Evolutionary conservation across 1,284 basidiomycete species (phyloP).

Genomic region (Ustilago shanxiensis): DNA sequence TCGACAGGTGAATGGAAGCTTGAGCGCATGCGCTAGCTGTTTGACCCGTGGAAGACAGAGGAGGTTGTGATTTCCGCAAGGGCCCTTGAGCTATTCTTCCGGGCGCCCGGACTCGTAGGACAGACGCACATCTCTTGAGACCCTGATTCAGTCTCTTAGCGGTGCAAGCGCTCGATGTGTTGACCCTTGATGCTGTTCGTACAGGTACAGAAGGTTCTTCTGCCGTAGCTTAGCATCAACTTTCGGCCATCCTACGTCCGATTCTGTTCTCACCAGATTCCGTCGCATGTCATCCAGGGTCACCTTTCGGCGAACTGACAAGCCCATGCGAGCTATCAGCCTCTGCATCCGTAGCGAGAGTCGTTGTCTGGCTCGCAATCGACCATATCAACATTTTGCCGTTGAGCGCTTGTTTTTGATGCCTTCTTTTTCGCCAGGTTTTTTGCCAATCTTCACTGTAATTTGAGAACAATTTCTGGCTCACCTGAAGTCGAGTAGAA

Average conservation of each 20-base stretch:
- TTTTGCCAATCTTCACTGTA: neutral
- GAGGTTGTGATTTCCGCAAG: neutral
- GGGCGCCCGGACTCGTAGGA: too few species aligned
- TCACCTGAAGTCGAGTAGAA: too few species aligned
- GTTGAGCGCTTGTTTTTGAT: neutral
- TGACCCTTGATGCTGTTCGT: neutral
- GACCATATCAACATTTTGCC: neutral
- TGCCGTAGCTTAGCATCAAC: neutral
- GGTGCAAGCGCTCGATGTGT: neutral
- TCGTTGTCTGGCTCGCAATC: too few species aligned
- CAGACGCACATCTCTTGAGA: too few species aligned
- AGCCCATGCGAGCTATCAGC: neutral
- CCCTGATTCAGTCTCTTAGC: too few species aligned
- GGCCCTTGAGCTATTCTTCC: too few species aligned
- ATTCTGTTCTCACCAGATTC: neutral
- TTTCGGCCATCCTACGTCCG: neutral
- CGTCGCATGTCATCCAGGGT: too few species aligned
- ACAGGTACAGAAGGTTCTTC: constrained; percentile 4
- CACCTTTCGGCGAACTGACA: too few species aligned
- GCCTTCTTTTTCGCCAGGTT: neutral
- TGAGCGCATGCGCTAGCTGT: neutral
- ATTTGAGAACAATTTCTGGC: neutral
- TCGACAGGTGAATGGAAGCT: too few species aligned
- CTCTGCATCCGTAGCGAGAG: too few species aligned
- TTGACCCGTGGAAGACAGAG: neutral